A percentile compares a stretch with the other conserved stretches of the same genome.
Conservation (phyloP, 768 basidiomycete species). For the Ephemerocybe angulata region DNA sequence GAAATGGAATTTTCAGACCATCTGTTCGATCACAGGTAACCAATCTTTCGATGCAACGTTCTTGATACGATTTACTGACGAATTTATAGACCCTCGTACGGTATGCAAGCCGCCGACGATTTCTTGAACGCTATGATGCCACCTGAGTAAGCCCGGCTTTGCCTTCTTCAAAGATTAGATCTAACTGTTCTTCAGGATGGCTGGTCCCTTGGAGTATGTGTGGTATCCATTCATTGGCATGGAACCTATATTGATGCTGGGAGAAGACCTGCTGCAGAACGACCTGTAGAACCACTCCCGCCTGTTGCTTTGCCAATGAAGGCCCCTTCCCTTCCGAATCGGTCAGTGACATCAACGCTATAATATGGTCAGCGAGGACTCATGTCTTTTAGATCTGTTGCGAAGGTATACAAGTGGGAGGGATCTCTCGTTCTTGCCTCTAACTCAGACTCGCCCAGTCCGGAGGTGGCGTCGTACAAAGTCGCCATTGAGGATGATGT, state of each 20-base stretch:
- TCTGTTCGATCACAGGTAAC: background rate
- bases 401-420: slow-evolving; percentile 62
- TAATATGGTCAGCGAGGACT: background rate
- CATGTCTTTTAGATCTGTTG: background rate
- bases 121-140: slow-evolving; percentile 42
- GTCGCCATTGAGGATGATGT: slow-evolving; percentile 45
- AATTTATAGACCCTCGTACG: background rate
- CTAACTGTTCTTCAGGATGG: slow-evolving; percentile 22
- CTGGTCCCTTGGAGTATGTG: slow-evolving; percentile 31
- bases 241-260: background rate
- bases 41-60: background rate
- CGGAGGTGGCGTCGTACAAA: slow-evolving; percentile 17
- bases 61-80: background rate
- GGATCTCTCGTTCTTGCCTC: slow-evolving; percentile 47
- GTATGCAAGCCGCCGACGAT: slow-evolving; percentile 19
- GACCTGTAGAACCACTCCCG: slow-evolving; percentile 6
- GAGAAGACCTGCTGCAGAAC: slow-evolving; percentile 5
- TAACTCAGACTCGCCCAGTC: slow-evolving; percentile 12
- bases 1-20: background rate
- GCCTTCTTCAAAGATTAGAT: background rate
- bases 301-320: background rate
- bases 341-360: background rate
- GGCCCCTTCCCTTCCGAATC: background rate
- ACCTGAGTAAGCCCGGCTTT: slow-evolving; percentile 27
- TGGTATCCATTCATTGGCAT: slow-evolving; percentile 15